A percentile compares a stretch with the other conserved stretches of the same genome.
Evolutionary conservation across 225 moss, liverwort and hornwort species (phyloP).

Genomic region (Rhytidiadelphus loreus): DNA sequence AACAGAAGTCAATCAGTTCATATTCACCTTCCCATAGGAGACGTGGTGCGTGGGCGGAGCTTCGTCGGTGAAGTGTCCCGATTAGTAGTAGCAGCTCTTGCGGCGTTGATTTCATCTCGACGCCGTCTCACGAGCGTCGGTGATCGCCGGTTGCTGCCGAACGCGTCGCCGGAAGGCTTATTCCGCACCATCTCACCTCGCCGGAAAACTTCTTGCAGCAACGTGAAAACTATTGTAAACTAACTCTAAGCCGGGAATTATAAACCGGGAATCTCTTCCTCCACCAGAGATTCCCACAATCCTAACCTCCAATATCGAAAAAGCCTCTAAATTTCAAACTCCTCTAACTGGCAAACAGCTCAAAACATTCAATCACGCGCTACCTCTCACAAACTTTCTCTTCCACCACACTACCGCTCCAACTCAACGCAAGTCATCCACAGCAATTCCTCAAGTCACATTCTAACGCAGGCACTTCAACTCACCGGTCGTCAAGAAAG

Average conservation of each 20-base stretch:
- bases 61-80: background rate
- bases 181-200: slow-evolving; percentile 34
- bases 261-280: background rate
- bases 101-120: slow-evolving; percentile 20
- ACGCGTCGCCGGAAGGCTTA: slow-evolving; percentile 37
- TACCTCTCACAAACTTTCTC: background rate
- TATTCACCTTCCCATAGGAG: slow-evolving; percentile 15
- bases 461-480: background rate
- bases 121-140: slow-evolving; percentile 27
- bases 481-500: background rate
- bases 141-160: slow-evolving; percentile 42
- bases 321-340: background rate
- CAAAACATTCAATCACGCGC: background rate
- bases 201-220: slow-evolving; percentile 11
- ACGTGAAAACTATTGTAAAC: slow-evolving; percentile 8
- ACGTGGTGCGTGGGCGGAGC: background rate
- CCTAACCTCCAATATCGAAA: background rate
- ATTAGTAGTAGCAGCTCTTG: background rate
- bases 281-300: background rate
- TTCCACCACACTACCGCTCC: background rate
- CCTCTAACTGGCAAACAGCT: background rate
- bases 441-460: background rate
- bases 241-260: background rate
- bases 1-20: background rate
- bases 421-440: background rate